phyloP scores from a whole-genome alignment of 208 protist species.

The Crithidia fasciculata region DNA sequence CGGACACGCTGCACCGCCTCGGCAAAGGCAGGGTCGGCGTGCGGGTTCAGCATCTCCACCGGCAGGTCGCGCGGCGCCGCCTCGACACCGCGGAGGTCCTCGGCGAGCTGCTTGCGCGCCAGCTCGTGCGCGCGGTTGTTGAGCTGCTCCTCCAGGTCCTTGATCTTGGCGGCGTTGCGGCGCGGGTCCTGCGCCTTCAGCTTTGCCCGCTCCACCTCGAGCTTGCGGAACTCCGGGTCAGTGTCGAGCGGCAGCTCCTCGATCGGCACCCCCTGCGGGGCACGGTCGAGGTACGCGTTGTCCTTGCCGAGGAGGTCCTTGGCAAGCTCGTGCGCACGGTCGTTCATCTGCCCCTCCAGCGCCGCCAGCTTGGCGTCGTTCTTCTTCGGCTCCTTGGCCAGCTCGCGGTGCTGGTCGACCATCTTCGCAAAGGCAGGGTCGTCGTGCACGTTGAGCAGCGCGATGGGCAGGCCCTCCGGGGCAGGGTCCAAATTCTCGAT shows the following conservation, averaged over 20 bases:
- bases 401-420: constrained; percentile 58
- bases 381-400: constrained; percentile 46
- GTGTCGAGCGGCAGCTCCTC: constrained; percentile 62
- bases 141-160: constrained; percentile 65
- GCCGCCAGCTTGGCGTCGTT: constrained; percentile 47
- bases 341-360: constrained; percentile 72
- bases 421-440: constrained; percentile 61
- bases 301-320: constrained; percentile 52
- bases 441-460: constrained; percentile 55
- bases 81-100: constrained; percentile 66
- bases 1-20: constrained; percentile 50
- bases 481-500: constrained; percentile 57
- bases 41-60: constrained; percentile 58
- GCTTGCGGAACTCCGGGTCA: constrained; percentile 64
- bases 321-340: constrained; percentile 66
- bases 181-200: constrained; percentile 69
- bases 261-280: constrained; percentile 68
- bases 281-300: constrained; percentile 58
- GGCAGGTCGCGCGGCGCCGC: constrained; percentile 58
- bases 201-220: constrained; percentile 71
- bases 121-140: constrained; percentile 73
- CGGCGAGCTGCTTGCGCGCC: constrained; percentile 58
- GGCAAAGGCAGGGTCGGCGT: constrained; percentile 63
- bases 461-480: constrained; percentile 66
- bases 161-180: constrained; percentile 58